Base-by-base conservation (phyloP, 306 rosid species). In the Sophora flavescens region DNA sequence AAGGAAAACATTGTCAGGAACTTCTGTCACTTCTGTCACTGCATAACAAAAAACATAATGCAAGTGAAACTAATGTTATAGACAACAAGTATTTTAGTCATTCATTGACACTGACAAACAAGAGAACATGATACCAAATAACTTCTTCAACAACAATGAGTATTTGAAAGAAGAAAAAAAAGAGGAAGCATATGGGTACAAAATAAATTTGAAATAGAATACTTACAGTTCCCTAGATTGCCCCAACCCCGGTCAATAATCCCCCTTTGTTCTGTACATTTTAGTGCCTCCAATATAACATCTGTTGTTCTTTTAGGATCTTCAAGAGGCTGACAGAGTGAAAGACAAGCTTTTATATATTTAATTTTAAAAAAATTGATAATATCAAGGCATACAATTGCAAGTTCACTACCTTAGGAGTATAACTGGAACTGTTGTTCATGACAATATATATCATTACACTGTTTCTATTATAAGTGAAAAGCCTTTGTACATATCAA, bases 161-260 rank as follows among this genome's bases (percentile, higher is more conserved):
- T 36, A 22, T 33, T 64, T 42, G 50, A 32, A 41, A 67, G 22
- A 32, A 41, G 41, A 44, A 18, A 14, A 22, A 22, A 22, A 22
- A 1, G 22, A 33, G 53, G 63, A 50, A 64, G 38, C 68, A 61
- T 22, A 69, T 26, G 14, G 28, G 48, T 52, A 15, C 54, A 35
- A 66, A 12, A 8, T 50, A 68, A 78, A 74, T 10, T 45, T n/a
- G 44, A 61, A 68, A 66, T 38, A 60, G 61, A 70, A 74, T 14
- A 82, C 97, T 84, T 80, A 92, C 99, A 14, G 83, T 80, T 81
- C 71, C 99, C 99, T 0, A 95, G 93, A 86, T 87, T 90, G 38
- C 99, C 99, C 97, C 96, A 95, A 67, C 98, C 98, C 45, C 90
- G 90, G 73, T 92, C 97, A 72, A 95, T 86, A 75, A 92, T 88